Percentiles rank a stretch among this genome's conserved stretches.
phyloP scores from a whole-genome alignment of 805 yeast species.

The Saccharomyces jurei region DNA sequence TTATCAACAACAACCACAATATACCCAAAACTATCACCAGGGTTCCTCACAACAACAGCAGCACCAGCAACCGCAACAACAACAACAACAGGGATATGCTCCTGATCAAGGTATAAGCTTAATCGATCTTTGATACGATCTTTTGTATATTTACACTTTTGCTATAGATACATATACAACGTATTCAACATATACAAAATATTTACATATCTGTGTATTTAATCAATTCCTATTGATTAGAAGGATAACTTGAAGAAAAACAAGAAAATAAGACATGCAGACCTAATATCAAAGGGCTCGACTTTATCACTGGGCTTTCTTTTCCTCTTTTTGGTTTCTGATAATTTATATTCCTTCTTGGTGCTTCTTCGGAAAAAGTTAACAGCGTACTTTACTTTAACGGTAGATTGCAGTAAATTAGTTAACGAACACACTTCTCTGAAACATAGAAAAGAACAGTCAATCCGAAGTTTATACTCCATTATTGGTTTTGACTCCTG shows the following conservation, averaged over 20 bases:
- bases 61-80: conserved; percentile 15
- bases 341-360: neutral
- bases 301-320: neutral
- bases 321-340: neutral
- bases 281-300: neutral
- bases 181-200: no score
- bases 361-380: neutral
- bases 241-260: neutral
- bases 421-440: neutral
- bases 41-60: neutral
- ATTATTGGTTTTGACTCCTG: neutral
- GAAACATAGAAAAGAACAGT: neutral
- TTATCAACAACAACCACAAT: neutral
- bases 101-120: conserved; percentile 26
- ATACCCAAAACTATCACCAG: neutral
- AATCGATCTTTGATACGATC: conserved; percentile 20
- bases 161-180: neutral
- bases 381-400: conserved; percentile 1
- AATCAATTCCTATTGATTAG: neutral
- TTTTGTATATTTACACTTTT: neutral
- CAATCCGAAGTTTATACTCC: neutral
- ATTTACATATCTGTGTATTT: neutral
- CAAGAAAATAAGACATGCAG: neutral
- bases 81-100: conserved; percentile 15
- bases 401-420: neutral